Percentiles rank a stretch among this genome's conserved stretches.
Evolutionary conservation across 169 alveolate genomes (phyloP).

Genomic region (Plasmodium berghei): DNA sequence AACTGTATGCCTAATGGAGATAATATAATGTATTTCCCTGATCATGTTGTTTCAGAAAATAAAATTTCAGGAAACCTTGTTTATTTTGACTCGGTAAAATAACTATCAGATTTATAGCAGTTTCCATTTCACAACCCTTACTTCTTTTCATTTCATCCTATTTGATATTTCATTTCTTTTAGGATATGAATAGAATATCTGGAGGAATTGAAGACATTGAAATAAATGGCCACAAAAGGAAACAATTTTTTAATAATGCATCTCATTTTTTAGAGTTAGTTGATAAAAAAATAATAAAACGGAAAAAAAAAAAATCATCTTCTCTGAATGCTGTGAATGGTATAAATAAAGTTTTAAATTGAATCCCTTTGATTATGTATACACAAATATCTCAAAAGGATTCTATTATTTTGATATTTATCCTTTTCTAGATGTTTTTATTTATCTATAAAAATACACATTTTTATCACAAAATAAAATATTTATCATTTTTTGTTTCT

Average conservation of each 20-base stretch:
- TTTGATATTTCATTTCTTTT: background rate
- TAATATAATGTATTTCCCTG: constrained; percentile 29
- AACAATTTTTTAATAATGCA: constrained; percentile 38
- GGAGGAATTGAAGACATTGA: constrained; percentile 34
- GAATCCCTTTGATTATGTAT: no score
- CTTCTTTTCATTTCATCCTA: background rate
- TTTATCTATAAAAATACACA: background rate
- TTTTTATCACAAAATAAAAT: background rate
- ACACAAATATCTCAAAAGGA: no score
- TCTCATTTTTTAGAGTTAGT: constrained; percentile 58
- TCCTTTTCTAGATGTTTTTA: background rate
- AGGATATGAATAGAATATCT: constrained; percentile 22
- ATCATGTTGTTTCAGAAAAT: constrained; percentile 27
- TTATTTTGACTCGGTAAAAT: constrained; percentile 45
- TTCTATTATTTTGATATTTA: background rate
- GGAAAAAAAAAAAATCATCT: constrained; percentile 8
- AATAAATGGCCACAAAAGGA: constrained; percentile 18
- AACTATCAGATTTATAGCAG: background rate
- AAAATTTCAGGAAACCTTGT: constrained; percentile 16
- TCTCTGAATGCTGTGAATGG: background rate
- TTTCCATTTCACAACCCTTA: background rate
- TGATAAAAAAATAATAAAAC: constrained; percentile 24
- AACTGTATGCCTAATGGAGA: constrained; percentile 7
- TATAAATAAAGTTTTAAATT: background rate
- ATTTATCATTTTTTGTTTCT: background rate